Evolutionary conservation across 2,329 filamentous ascomycete species (phyloP), one percentile per base, ranked within the genome.

Genomic region (Fusarium austroafricanum): DNA sequence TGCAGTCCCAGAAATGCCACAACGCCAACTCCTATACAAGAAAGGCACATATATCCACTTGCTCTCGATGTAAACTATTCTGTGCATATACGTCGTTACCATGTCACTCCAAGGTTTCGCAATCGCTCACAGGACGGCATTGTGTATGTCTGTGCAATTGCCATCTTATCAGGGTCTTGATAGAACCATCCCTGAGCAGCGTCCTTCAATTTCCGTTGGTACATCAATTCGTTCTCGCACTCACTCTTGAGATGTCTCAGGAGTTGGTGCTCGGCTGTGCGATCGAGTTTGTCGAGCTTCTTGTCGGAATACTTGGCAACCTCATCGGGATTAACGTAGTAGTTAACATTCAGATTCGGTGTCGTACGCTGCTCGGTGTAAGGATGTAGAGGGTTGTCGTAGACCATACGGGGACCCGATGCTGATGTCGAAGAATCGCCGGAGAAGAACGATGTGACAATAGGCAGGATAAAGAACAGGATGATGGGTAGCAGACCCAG

Each of bases 181-280:
- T 89, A 94, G 75, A 97, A 93, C 91, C 94, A 97, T 5, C 94
- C 94, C 72, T 92, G 89, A 1, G 94, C 94, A 46, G 92, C 90
- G 67, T 97, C 89, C 65, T 89, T 83, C 79, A 94, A 83, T 67
- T 89, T 84, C 75, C 89, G 86, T 78, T 90, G 86, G 51, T 86
- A 82, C 46, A 86, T 80, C 65, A 87, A 82, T 81, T 99, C 94
- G 55, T 83, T 83, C 66, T 95, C 90, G 80, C 96, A 99, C 75
- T 90, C 85, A 58, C 84, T 83, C 47, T 86, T 87, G 52, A 97
- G 79, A 35, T 85, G 84, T 50, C 87, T 84, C 39, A 97, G 83
- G 67, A 92, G 92, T 38, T 88, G 87, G 5, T 86, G 80, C 77
- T 98, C 95, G 45, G 94, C 96, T 56, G 84, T 85, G 68, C 88